Evolutionary conservation across 495 filamentous ascomycete species (phyloP), one percentile per base, ranked within the genome.

Genomic region (Chaetomidium leptoderma): DNA sequence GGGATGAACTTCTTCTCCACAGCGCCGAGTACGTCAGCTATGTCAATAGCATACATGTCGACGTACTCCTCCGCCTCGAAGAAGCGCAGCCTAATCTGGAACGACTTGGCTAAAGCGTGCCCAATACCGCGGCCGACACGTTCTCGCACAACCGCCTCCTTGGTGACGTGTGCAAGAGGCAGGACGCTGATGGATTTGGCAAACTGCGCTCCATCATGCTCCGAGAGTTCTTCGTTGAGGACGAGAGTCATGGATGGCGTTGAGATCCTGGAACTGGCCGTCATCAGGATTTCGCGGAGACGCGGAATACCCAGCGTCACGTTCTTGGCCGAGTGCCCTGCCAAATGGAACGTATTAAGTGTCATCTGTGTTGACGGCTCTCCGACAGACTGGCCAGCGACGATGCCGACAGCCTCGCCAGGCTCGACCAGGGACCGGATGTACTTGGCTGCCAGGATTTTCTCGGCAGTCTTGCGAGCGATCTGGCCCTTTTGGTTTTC

Each of bases 281-380:
- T 96, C 95, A 99, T 97, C 49, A 97, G 84, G 70, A 99, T 97
- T 84, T 99, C 93, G 70, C 93, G 82, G 24, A 99, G 81, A 70
- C 93, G 89, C 47, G 93, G 93, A 69, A 99, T 97, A 88, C 93
- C 93, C 23, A 97, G 82, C 4, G 93, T 99, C 65, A 99, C 93
- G 80, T 99, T 99, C 81, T 96, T 97, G 19, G 95, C 86, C 23
- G 92, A 88, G 79, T 97, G 95, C 69, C 93, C 93, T 66, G 93
- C 93, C 81, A 99, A 90, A 82, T 99, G 93, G 84, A 98, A 98
- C 26, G 93, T 98, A 69, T 98, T 98, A 50, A 98, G 75, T n/a
- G 93, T 99, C 95, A 99, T 97, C 72, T 99, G 93, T 13, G 93
- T 99, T 16, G 91, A 96, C 9, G 95, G 93, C 70, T 97, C 95